Evolutionary conservation across 352 stramenopile species (phyloP).

Genomic region (Aphanomyces stellatus): DNA sequence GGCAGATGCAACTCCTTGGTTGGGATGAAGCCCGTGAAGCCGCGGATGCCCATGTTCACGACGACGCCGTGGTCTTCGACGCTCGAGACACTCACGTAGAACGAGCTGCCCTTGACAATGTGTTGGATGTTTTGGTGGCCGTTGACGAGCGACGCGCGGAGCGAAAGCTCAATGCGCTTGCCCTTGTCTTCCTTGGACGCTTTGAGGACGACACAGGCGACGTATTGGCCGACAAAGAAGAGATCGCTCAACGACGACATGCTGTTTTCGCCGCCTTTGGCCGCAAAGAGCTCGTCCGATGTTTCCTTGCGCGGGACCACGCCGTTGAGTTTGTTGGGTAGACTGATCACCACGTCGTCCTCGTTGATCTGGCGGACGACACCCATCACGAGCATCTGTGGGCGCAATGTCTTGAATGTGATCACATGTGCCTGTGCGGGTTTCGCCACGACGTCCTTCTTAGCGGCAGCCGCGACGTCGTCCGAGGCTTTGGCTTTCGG

Average conservation of each 20-base stretch:
- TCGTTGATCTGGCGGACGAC: conserved; percentile 86
- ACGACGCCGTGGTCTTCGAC: conserved; percentile 93
- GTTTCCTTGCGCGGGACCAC: conserved; percentile 74
- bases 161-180: conserved; percentile 88
- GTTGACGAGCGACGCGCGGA: conserved; percentile 82
- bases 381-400: conserved; percentile 50
- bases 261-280: conserved; percentile 3
- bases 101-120: conserved; percentile 52
- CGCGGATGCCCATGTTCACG: conserved; percentile 83
- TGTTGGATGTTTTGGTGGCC: conserved; percentile 48
- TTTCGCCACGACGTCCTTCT: conserved; percentile 1
- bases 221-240: conserved; percentile 75
- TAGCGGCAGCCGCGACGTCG: background rate
- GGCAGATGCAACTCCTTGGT: conserved; percentile 60
- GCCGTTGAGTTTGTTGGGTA: conserved; percentile 92
- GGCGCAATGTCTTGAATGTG: conserved; percentile 56
- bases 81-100: conserved; percentile 83
- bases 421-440: conserved; percentile 23
- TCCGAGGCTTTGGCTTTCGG: conserved; percentile 2
- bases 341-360: conserved; percentile 73
- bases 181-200: conserved; percentile 58
- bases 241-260: conserved; percentile 38
- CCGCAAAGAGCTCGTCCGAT: conserved; percentile 66
- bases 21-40: conserved; percentile 65
- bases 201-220: conserved; percentile 71